Base-by-base conservation (phyloP, 345 rosid genomes). In the Populus ilicifolia region DNA sequence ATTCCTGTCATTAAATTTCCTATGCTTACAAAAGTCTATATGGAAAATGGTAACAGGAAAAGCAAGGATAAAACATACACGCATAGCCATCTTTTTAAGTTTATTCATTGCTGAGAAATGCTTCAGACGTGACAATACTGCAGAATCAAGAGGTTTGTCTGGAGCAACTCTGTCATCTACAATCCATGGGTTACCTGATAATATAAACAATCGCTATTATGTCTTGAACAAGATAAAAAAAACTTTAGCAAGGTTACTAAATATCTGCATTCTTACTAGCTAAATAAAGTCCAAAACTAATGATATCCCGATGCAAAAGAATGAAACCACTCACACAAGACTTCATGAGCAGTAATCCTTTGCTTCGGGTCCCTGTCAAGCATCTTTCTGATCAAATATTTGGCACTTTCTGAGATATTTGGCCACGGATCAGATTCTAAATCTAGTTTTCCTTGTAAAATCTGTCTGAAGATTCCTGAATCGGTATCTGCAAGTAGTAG, bases 361-460 rank as follows among this genome's bases (percentile, higher is more conserved):
- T 83, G 80, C 88, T 75, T 91, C 11, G 99, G 99, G 73, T 89
- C 90, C 83, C 93, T 91, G 77, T 91, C 97, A 70, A 96, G 98
- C 99, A 96, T 96, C 81, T 88, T 90, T 75, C 74, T 69, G 39
- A 92, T 88, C 85, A 96, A 84, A 71, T 96, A 97, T 87, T 96
- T 96, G 50, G 98, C 98, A 81, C 90, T 93, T 7, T 86, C 97
- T 30, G 99, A 96, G 70, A 96, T 87, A 62, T 73, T 90, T 33
- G 99, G 99, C 98, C 99, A 96, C 33, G 99, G 99, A 13, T 93
- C 93, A 69, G 99, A 96, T 80, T 78, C 85, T 77, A 93, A 90
- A 80, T 96, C 98, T 77, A 96, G 63, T 83, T 90, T 92, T 67
- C 98, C 99, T 84, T 84, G 83, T 75, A 96, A 84, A 71, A 96